Conservation (phyloP, 495 filamentous ascomycete species). For the Tricharina praecox region DNA sequence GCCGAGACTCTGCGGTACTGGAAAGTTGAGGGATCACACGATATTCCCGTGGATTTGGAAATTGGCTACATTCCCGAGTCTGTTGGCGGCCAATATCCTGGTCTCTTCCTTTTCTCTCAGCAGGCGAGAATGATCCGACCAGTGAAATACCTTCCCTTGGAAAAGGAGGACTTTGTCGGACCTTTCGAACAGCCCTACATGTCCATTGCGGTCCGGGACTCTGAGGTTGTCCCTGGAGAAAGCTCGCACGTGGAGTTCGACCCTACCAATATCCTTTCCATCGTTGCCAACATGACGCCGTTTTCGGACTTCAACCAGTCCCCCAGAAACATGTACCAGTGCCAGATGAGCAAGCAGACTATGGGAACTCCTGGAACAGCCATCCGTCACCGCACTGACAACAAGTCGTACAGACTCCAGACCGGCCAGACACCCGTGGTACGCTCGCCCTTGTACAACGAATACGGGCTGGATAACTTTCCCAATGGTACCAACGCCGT, state of each 20-base stretch:
- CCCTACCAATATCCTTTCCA: constrained; percentile 92
- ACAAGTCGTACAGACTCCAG: constrained; percentile 89
- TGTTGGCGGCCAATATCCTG: constrained; percentile 80
- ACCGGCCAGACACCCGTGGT: constrained; percentile 93
- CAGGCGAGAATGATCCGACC: constrained; percentile 75
- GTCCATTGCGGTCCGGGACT: constrained; percentile 78
- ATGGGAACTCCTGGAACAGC: constrained; percentile 94
- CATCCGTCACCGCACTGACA: constrained; percentile 75
- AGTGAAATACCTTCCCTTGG: constrained; percentile 76
- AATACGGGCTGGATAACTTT: constrained; percentile 95
- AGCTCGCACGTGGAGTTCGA: constrained; percentile 89
- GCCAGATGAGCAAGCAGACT: constrained; percentile 98
- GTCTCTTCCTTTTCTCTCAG: constrained; percentile 80
- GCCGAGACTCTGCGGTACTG: constrained; percentile 74
- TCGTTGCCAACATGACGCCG: constrained; percentile 94
- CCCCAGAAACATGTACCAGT: constrained; percentile 98
- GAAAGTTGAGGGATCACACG: constrained; percentile 86
- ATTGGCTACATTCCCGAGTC: constrained; percentile 81
- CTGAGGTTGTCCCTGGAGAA: constrained; percentile 67
- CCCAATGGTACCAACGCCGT: constrained; percentile 95
- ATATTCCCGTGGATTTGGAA: constrained; percentile 70
- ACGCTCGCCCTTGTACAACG: constrained; percentile 77
- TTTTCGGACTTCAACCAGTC: constrained; percentile 99
- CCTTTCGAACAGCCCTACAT: constrained; percentile 95
- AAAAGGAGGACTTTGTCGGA: constrained; percentile 71